Evolutionary conservation across 2,329 filamentous ascomycete genomes (phyloP).

Genomic region (Penicillium expansum): DNA sequence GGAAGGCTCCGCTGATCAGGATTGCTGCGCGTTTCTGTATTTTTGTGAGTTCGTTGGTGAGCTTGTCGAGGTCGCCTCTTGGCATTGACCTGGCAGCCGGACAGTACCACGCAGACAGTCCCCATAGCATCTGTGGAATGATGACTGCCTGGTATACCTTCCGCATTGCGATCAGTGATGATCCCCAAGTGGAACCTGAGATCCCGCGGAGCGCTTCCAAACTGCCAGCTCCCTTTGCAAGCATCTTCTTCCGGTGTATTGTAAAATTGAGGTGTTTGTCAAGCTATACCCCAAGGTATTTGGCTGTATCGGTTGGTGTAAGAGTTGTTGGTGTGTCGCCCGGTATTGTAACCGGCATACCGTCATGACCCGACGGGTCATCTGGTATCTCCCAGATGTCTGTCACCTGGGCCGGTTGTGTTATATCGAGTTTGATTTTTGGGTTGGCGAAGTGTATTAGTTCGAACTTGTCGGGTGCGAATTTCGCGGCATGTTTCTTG

Average conservation of each 20-base stretch:
- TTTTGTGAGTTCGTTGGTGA: background rate
- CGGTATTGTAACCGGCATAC: background rate
- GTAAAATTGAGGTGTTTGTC: slow-evolving; percentile 9
- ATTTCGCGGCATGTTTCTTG: background rate
- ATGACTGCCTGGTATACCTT: slow-evolving; percentile 5
- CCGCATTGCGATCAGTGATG: background rate
- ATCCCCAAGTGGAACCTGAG: background rate
- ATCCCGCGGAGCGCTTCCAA: background rate
- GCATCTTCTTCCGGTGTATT: background rate
- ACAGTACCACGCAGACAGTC: background rate
- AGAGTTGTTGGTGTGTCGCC: background rate
- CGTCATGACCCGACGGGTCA: background rate
- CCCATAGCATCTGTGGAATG: background rate
- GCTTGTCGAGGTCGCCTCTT: background rate
- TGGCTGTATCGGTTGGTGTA: background rate
- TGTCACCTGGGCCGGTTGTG: no score
- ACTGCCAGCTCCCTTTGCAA: slow-evolving; percentile 6
- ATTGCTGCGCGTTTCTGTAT: background rate
- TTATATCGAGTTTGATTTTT: no score
- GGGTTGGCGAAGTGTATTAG: slow-evolving; percentile 2
- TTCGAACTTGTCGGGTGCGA: slow-evolving; percentile 8
- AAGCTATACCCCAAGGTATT: slow-evolving; percentile 14
- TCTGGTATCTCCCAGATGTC: background rate
- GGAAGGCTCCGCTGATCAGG: background rate
- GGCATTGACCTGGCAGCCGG: background rate